These are phyloP conservation scores for Mycena galopus DNA, from an alignment of 768 basidiomycete genomes.

Conservation along the genomic window DNA sequence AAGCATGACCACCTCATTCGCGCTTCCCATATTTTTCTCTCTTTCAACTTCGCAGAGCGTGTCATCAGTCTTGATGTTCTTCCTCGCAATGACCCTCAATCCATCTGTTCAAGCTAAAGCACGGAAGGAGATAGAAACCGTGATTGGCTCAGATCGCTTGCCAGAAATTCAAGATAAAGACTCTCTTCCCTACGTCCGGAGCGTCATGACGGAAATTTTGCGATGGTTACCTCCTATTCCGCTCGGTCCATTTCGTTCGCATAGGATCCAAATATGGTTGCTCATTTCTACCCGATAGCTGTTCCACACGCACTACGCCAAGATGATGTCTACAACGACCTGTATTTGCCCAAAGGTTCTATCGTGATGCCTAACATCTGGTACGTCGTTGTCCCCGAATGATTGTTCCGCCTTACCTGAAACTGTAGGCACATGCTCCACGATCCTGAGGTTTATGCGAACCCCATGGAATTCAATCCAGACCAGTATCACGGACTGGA, in stretches of 20 bases:
- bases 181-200: constrained; percentile 40
- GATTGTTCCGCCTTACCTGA: too few relatives aligned
- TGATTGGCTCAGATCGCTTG: constrained; percentile 30
- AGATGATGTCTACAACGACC: constrained; percentile 26
- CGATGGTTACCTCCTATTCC: constrained; percentile 31
- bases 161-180: constrained; percentile 36
- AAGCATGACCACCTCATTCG: not conserved
- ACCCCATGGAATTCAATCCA: constrained; percentile 3
- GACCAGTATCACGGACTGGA: constrained; percentile 4
- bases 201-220: constrained; percentile 19
- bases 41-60: not conserved
- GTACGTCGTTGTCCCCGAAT: too few relatives aligned
- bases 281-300: not conserved
- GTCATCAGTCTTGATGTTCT: not conserved
- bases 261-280: not conserved
- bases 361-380: constrained; percentile 17
- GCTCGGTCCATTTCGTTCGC: constrained; percentile 25
- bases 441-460: too few relatives aligned
- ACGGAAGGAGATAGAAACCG: not conserved
- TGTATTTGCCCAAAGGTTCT: constrained; percentile 26
- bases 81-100: constrained; percentile 9
- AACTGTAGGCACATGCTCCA: too few relatives aligned
- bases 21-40: not conserved
- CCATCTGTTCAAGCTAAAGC: constrained; percentile 11
- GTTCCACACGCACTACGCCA: constrained; percentile 9